These are phyloP conservation scores for Neonectria ditissima DNA, from an alignment of 2,329 filamentous ascomycete genomes.

Conservation along the genomic window DNA sequence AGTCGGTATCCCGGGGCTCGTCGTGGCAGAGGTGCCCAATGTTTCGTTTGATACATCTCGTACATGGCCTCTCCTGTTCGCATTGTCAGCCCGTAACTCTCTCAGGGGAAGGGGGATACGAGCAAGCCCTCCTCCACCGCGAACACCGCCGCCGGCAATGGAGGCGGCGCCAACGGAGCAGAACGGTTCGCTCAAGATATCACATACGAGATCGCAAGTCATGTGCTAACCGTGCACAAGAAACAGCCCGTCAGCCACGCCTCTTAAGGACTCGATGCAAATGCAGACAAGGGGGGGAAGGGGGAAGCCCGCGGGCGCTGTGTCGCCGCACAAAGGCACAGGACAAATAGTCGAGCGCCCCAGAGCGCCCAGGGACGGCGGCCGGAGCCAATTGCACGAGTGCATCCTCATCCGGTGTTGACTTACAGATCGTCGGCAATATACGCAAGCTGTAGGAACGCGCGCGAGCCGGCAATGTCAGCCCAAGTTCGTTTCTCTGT, in stretches of 20 bases:
- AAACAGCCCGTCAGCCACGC: conserved; percentile 44
- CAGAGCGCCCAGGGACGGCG: conserved; percentile 31
- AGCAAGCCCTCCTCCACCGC: conserved; percentile 29
- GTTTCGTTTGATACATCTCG: conserved; percentile 96
- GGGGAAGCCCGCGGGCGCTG: conserved; percentile 25
- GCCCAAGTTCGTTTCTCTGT: conserved; percentile 45
- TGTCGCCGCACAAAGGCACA: conserved; percentile 34
- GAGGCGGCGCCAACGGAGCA: conserved; percentile 20
- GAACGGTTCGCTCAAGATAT: conserved; percentile 30
- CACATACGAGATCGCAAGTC: conserved; percentile 89
- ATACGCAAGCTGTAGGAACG: conserved; percentile 76
- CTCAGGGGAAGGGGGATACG: conserved; percentile 16
- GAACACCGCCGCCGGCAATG: conserved; percentile 29
- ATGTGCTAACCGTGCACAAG: conserved; percentile 73
- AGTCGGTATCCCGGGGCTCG: conserved; percentile 86
- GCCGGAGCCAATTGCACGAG: conserved; percentile 37
- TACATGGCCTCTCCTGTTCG: conserved; percentile 89
- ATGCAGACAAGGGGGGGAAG: conserved; percentile 30
- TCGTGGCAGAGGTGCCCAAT: conserved; percentile 99
- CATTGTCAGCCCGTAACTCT: conserved; percentile 43
- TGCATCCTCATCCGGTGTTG: conserved; percentile 47
- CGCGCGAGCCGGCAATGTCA: conserved; percentile 49
- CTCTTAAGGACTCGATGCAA: conserved; percentile 31
- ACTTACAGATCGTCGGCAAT: conserved; percentile 92
- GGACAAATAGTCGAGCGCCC: conserved; percentile 32